Evolutionary conservation across 257 asterid genomes (phyloP).

Genomic region (Ocimum tenuiflorum): DNA sequence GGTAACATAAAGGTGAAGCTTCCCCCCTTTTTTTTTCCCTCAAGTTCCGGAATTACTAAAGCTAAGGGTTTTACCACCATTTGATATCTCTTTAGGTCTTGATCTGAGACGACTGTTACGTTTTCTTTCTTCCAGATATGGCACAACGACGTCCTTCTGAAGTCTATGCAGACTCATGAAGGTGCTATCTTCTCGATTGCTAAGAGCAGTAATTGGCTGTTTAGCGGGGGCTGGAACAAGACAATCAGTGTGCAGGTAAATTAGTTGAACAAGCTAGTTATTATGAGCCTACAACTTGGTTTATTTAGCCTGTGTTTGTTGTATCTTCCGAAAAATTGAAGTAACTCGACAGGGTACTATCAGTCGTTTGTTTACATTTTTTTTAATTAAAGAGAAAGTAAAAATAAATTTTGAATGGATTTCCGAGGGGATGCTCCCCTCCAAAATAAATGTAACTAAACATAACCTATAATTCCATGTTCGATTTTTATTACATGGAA

Average conservation of each 20-base stretch:
- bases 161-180: constrained; percentile 45
- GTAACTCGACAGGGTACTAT: no score
- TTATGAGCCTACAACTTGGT: no score
- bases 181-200: constrained; percentile 57
- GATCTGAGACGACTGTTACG: no score
- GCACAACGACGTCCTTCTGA: constrained; percentile 47
- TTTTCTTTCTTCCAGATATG: constrained; percentile 43
- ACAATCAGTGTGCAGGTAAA: constrained; percentile 57
- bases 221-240: constrained; percentile 85
- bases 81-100: no score
- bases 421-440: no score
- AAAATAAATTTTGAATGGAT: no score
- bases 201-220: constrained; percentile 60
- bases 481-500: not conserved
- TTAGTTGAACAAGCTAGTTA: not conserved
- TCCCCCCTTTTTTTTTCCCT: not conserved
- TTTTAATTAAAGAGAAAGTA: no score
- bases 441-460: no score
- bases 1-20: constrained; percentile 49
- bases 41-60: not conserved
- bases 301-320: no score
- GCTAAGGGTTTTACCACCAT: no score
- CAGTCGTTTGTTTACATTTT: no score
- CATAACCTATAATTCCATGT: not conserved
- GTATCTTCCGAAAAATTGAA: no score